Percentiles rank a stretch among this genome's conserved stretches.
These are phyloP conservation scores for Talaromyces sp. DNA, from an alignment of 2,329 filamentous ascomycete genomes.

Conservation along the genomic window DNA sequence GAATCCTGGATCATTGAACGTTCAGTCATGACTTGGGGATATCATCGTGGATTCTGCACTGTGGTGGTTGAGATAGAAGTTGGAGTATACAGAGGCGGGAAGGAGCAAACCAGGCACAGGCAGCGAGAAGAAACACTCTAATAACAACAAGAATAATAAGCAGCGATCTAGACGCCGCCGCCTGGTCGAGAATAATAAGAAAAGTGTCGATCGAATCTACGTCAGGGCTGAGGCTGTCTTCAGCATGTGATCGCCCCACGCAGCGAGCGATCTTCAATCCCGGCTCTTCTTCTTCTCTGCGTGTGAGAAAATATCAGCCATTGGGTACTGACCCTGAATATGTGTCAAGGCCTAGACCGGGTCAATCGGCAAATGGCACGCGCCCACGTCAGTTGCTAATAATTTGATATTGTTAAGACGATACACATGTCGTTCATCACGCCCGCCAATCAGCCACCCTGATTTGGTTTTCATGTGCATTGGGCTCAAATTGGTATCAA, in stretches of 20 bases:
- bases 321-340: background rate
- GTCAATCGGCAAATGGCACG: background rate
- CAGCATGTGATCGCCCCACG: constrained; percentile 16
- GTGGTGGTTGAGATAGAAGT: background rate
- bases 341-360: background rate
- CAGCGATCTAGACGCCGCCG: background rate
- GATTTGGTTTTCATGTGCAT: background rate
- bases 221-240: background rate
- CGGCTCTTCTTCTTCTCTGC: background rate
- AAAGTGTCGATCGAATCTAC: background rate
- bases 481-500: background rate
- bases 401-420: background rate
- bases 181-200: background rate
- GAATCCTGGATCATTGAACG: background rate
- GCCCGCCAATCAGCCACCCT: background rate
- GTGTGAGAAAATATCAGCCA: background rate
- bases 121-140: background rate
- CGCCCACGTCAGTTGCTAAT: background rate
- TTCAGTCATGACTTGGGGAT: constrained; percentile 1
- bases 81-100: background rate
- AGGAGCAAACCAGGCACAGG: background rate
- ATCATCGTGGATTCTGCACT: background rate
- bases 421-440: background rate
- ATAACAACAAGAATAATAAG: background rate
- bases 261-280: background rate